Base-by-base conservation (phyloP, 805 yeast genomes). In the Cyberlindnera bimundalis region DNA sequence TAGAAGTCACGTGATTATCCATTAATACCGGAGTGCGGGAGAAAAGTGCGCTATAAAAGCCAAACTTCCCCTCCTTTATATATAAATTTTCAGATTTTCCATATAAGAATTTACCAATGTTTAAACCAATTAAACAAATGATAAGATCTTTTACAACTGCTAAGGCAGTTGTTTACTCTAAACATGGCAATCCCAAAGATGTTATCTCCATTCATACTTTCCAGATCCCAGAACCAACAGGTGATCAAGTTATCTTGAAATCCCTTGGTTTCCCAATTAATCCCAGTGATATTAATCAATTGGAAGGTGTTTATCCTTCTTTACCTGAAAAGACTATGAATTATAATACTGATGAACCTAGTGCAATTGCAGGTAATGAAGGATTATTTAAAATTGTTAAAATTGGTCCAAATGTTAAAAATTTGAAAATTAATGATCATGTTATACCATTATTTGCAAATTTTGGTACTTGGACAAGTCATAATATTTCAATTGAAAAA, bases 401-500 rank as follows among this genome's bases (percentile, higher is more conserved):
- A 39, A 74, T 76, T 9, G 96, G 96, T 16, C 50, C 70, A 9
- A 54, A 62, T 13, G 84, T 78, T 9, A 47, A 52, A 16, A 53
- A 58, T 6, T 67, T 85, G 37, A 52, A 67, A 33, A 65, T 67
- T 2, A 96, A 96, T 33, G 98, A 93, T 61, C 88, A 95, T 90
- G 87, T 81, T 28, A 75, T 91, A 32, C 97, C 98, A 10, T 56
- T 76, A 10, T 67, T 67, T 29, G 83, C 88, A 11, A 83, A 84
- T 52, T 81, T 81, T 44, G 99, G 99, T 23, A 91, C 99, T 3
- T 93, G 99, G 99, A 73, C 95, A 46, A 77, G 91, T 3, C 86
- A 83, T 50, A 81, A 84, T 9, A 59, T 82, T 35, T 74, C 81
- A 7, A 60, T 58, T 2, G 74, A 73, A 12, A 59, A 65, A 1